These are phyloP conservation scores for Boletus subcaerulescens DNA, from an alignment of 768 basidiomycete species.

Conservation along the genomic window DNA sequence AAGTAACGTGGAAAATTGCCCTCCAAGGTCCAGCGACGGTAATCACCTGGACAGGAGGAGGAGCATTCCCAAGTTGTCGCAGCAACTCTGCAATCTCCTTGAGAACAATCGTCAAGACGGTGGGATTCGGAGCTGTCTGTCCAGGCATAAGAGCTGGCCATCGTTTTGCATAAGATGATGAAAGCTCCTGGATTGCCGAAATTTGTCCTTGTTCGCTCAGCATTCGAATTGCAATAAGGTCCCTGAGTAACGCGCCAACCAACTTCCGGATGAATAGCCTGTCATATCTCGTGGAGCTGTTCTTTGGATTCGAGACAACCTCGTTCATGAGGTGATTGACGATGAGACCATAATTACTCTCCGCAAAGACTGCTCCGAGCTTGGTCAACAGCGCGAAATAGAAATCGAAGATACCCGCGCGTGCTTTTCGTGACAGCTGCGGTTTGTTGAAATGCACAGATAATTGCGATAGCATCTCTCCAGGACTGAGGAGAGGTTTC, in stretches of 20 bases:
- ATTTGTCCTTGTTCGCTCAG: conserved; percentile 95
- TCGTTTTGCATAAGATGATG: conserved; percentile 76
- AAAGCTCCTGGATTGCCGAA: conserved; percentile 81
- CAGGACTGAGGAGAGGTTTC: conserved; percentile 66
- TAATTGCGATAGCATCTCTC: conserved; percentile 81
- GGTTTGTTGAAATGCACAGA: conserved; percentile 80
- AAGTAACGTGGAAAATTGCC: background rate
- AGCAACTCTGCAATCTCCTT: conserved; percentile 84
- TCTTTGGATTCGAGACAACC: conserved; percentile 61
- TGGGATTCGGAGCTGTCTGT: conserved; percentile 61
- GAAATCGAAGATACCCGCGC: conserved; percentile 86
- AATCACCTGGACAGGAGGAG: conserved; percentile 77
- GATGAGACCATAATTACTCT: conserved; percentile 78
- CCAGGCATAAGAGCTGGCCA: conserved; percentile 95
- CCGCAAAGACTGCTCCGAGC: conserved; percentile 76
- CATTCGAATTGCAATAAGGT: conserved; percentile 85
- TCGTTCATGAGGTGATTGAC: conserved; percentile 77
- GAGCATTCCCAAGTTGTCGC: conserved; percentile 89
- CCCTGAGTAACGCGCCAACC: conserved; percentile 75
- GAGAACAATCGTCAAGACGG: conserved; percentile 70
- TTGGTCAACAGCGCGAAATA: conserved; percentile 74
- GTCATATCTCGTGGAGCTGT: conserved; percentile 64
- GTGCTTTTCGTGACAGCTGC: conserved; percentile 60
- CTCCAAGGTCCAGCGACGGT: background rate
- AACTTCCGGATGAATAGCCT: conserved; percentile 66